Evolutionary conservation across 306 rosid genomes (phyloP).

Genomic region (Prosopis cineraria): DNA sequence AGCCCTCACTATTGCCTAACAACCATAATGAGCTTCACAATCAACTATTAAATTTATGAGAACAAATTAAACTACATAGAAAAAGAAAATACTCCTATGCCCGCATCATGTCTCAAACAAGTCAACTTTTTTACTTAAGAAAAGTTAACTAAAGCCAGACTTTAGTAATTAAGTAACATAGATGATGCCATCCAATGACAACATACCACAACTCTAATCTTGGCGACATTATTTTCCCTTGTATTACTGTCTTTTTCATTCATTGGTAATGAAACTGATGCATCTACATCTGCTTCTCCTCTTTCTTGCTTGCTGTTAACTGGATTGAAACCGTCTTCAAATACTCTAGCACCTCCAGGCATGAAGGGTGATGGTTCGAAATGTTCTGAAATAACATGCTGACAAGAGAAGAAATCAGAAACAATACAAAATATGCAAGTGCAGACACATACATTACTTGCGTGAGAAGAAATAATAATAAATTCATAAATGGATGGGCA

Average conservation of each 20-base stretch:
- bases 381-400: conserved; percentile 88
- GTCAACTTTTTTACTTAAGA: neutral
- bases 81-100: neutral
- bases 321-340: conserved; percentile 64
- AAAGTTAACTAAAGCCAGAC: neutral
- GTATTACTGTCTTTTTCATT: conserved; percentile 72
- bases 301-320: conserved; percentile 60
- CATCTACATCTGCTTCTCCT: conserved; percentile 64
- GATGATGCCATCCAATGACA: neutral
- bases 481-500: conserved; percentile 24
- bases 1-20: neutral
- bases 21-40: neutral
- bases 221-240: conserved; percentile 87
- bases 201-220: conserved; percentile 99
- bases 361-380: conserved; percentile 94
- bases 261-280: conserved; percentile 49
- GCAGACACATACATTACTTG: conserved; percentile 3
- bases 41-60: neutral
- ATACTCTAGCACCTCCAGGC: conserved; percentile 70
- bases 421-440: conserved; percentile 26
- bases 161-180: neutral
- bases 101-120: neutral
- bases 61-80: neutral
- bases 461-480: neutral
- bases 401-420: conserved; percentile 35